These are phyloP conservation scores for Hymenoscyphus infarciens DNA, from an alignment of 2,329 filamentous ascomycete species.

Conservation along the genomic window DNA sequence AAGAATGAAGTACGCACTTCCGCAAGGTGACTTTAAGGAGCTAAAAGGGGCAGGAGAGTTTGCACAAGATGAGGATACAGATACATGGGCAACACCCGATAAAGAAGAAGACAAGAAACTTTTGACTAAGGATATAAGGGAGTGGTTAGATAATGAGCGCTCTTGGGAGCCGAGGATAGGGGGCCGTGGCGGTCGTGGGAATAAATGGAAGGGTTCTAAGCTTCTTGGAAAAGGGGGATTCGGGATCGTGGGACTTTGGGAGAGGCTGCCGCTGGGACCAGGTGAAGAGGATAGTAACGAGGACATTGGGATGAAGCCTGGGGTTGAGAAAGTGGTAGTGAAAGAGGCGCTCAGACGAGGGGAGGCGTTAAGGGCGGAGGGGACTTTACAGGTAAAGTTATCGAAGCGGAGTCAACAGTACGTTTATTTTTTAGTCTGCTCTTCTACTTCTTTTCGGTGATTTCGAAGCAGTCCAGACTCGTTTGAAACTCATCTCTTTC, in stretches of 20 bases:
- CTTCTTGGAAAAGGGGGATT: background rate
- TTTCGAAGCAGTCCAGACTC: no score
- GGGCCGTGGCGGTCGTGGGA: background rate
- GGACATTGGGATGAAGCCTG: background rate
- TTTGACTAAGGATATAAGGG: no score
- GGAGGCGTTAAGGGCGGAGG: background rate
- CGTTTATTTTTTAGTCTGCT: no score
- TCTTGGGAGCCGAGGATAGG: background rate
- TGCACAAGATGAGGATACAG: no score
- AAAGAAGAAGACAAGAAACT: no score
- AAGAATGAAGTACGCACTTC: no score
- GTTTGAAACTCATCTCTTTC: no score
- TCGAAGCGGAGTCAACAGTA: background rate
- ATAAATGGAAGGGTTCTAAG: background rate
- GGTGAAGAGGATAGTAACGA: background rate
- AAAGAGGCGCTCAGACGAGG: background rate
- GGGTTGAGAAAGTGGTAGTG: background rate
- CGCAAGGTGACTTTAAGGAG: no score
- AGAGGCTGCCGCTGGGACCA: background rate
- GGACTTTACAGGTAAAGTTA: background rate
- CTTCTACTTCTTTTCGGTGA: no score
- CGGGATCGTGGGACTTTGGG: background rate
- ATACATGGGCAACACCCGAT: no score
- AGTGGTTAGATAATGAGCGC: background rate
- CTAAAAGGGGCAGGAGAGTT: no score